Base-by-base conservation (phyloP, 345 rosid species). In the Hibiscus mutabilis region DNA sequence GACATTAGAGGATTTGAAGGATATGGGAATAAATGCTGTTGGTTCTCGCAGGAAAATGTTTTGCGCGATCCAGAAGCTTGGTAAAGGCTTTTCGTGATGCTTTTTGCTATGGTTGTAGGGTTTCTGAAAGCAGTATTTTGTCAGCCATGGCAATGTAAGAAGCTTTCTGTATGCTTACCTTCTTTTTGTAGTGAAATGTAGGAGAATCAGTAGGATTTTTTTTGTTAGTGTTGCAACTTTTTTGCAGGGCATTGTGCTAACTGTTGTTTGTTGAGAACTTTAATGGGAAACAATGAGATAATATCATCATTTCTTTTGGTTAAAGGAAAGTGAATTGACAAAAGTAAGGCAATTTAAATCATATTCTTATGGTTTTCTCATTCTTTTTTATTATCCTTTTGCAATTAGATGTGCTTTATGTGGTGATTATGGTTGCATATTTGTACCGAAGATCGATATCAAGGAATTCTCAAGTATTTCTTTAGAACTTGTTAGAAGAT, bases 11-110 rank as follows among this genome's bases (percentile, higher is more conserved):
- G 97, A 91, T 84, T 87, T 91, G 76, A 91, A 91, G 77, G 96
- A 91, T 75, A 91, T 91, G 97, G 97, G 97, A 27, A 88, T 91
- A 55, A 91, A 76, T 81, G 97, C 94, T 6, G 97, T 91, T 70
- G 97, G 97, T 16, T 87, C 97, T 0, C 81, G 97, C 60, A 91
- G 97, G 81, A 91, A 91, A 84, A 79, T 91, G 97, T 91, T 73
- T 66, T 87, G 85, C 10, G 92, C 94, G 0, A 84, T 91, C 51
- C 97, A 91, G 79, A 88, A 88, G 84, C 94, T 91, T 0, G 81
- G 93, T 0, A 87, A 79, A 64, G 97, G 90, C 73, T 91, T 88
- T 69, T 91, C 92, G 1, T 88, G 82, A 90, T 47, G n/a, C 75
- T 16, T 51, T 31, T 74, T 24, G 46, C 24, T 63, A 60, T 75